These are phyloP conservation scores for Penicillium thymicola DNA, from an alignment of 2,329 filamentous ascomycete species.

Conservation along the genomic window DNA sequence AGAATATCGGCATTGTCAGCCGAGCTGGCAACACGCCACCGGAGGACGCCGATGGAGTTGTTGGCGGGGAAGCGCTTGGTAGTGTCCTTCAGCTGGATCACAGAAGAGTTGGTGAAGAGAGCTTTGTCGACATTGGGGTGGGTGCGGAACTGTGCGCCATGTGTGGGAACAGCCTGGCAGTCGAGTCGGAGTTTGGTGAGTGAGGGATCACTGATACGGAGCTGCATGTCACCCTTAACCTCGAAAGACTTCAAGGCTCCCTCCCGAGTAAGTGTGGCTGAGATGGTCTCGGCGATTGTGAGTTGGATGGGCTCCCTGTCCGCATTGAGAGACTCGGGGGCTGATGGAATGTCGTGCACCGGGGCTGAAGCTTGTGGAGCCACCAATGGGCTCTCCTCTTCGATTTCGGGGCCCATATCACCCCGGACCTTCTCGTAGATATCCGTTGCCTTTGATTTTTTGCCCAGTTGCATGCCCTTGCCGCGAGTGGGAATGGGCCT, in stretches of 20 bases:
- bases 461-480: slow-evolving; percentile 98
- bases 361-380: slow-evolving; percentile 53
- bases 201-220: slow-evolving; percentile 82
- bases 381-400: slow-evolving; percentile 69
- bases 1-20: slow-evolving; percentile 77
- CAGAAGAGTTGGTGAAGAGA: slow-evolving; percentile 75
- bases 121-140: slow-evolving; percentile 95
- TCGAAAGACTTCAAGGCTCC: slow-evolving; percentile 81
- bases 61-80: slow-evolving; percentile 90
- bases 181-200: slow-evolving; percentile 90
- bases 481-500: slow-evolving; percentile 65
- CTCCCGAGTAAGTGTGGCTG: slow-evolving; percentile 82
- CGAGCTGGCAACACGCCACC: slow-evolving; percentile 78
- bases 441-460: slow-evolving; percentile 96
- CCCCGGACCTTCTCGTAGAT: slow-evolving; percentile 95
- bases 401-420: slow-evolving; percentile 82
- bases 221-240: slow-evolving; percentile 86
- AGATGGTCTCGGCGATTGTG: slow-evolving; percentile 84
- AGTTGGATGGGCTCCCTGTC: slow-evolving; percentile 86
- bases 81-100: slow-evolving; percentile 85
- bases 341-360: slow-evolving; percentile 50
- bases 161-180: slow-evolving; percentile 70
- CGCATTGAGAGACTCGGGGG: slow-evolving; percentile 62
- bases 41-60: slow-evolving; percentile 85
- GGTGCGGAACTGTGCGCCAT: slow-evolving; percentile 87